A percentile compares a stretch with the other conserved stretches of the same genome.
phyloP scores from a whole-genome alignment of 495 filamentous ascomycete genomes.

The Trypethelium eluteriae region DNA sequence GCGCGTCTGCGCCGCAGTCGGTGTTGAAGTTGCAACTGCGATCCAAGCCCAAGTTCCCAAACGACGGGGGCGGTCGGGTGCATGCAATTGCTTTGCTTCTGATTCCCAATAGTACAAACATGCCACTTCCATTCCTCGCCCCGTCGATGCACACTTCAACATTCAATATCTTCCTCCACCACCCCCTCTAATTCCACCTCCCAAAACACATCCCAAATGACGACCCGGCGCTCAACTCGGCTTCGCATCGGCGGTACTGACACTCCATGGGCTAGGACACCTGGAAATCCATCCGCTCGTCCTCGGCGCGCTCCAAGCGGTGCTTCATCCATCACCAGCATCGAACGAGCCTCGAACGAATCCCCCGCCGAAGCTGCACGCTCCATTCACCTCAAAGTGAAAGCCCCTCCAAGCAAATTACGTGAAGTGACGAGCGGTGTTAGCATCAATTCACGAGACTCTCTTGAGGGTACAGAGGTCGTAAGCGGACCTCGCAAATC shows the following conservation, averaged over 20 bases:
- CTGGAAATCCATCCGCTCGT: slow-evolving; percentile 1
- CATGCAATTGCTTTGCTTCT: neutral
- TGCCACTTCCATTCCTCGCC: slow-evolving; percentile 15
- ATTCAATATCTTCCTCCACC: slow-evolving; percentile 8
- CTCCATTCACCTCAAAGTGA: slow-evolving; percentile 73
- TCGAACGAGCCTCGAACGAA: slow-evolving; percentile 4
- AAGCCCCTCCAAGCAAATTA: slow-evolving; percentile 73
- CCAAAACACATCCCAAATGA: neutral
- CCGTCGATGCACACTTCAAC: slow-evolving; percentile 7
- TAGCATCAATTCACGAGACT: slow-evolving; percentile 27
- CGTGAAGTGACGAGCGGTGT: slow-evolving; percentile 60
- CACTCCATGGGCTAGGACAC: neutral
- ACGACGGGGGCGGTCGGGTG: slow-evolving; percentile 8
- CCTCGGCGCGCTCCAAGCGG: neutral
- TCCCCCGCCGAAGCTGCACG: slow-evolving; percentile 32
- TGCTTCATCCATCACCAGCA: neutral
- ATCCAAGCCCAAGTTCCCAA: neutral
- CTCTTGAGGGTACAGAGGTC: slow-evolving; percentile 39
- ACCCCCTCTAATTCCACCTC: neutral
- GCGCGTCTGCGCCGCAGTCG: slow-evolving; percentile 9
- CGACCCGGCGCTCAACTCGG: slow-evolving; percentile 4
- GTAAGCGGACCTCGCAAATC: slow-evolving; percentile 49
- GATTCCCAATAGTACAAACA: neutral
- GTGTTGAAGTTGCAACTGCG: slow-evolving; percentile 1
- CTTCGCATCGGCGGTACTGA: slow-evolving; percentile 6